Conservation (phyloP, 495 filamentous ascomycete species). For the Penicillium coffeae region DNA sequence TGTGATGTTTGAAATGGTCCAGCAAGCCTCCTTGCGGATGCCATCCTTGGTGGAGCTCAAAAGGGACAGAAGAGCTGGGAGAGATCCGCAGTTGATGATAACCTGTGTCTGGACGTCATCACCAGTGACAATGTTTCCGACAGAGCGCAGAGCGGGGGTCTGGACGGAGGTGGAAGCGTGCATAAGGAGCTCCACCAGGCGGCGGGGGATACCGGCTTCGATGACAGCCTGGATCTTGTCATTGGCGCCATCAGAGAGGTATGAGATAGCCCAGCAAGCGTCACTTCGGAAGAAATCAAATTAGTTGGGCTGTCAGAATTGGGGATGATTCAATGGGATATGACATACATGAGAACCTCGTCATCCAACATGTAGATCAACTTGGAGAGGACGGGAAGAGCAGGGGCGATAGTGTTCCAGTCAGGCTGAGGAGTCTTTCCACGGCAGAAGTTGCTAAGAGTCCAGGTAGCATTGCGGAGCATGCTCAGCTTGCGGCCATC, state of each 20-base stretch:
- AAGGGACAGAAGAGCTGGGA: conserved; percentile 86
- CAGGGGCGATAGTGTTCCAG: conserved; percentile 93
- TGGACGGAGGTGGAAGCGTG: conserved; percentile 99
- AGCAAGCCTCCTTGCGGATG: conserved; percentile 99
- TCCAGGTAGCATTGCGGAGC: conserved; percentile 99
- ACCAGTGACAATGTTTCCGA: conserved; percentile 98
- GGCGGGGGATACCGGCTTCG: conserved; percentile 94
- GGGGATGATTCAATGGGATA: too few relatives aligned
- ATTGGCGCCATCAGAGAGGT: conserved; percentile 97
- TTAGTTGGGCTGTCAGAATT: too few relatives aligned
- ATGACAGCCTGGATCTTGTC: conserved; percentile 99
- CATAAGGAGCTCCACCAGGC: conserved; percentile 95
- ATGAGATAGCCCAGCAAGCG: conserved; percentile 99
- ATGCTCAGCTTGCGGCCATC: conserved; percentile 99
- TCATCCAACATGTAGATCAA: conserved; percentile 98
- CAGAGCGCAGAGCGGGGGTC: conserved; percentile 93
- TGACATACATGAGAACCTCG: conserved; percentile 78
- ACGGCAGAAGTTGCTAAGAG: conserved; percentile 99
- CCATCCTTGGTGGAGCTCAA: conserved; percentile 96
- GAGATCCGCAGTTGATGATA: conserved; percentile 96
- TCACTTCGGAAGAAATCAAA: too few relatives aligned
- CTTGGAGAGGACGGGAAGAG: conserved; percentile 94
- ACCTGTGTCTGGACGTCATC: conserved; percentile 99
- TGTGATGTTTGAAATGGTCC: conserved; percentile 99
- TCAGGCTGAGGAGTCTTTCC: conserved; percentile 99